These are phyloP conservation scores for Ramichloridium luteum DNA, from an alignment of 2,329 filamentous ascomycete species.

Conservation along the genomic window DNA sequence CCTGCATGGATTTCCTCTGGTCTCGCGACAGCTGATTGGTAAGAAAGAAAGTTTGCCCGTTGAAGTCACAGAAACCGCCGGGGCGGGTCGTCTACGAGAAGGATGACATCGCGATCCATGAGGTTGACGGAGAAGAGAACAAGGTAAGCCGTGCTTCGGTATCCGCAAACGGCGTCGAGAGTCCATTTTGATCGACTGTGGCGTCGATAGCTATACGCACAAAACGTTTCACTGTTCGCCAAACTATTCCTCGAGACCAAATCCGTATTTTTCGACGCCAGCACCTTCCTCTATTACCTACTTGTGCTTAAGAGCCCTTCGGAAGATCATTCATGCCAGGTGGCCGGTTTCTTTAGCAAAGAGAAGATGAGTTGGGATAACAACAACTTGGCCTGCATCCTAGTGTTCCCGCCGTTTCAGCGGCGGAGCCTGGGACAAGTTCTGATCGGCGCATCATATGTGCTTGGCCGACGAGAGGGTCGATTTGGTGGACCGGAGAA, in stretches of 20 bases:
- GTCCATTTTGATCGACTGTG: too few relatives aligned
- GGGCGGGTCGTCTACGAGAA: constrained; percentile 67
- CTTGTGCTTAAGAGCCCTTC: constrained; percentile 52
- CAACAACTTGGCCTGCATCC: constrained; percentile 92
- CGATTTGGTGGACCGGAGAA: constrained; percentile 87
- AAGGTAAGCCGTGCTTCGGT: constrained; percentile 38
- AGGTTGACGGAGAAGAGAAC: constrained; percentile 80
- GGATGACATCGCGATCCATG: constrained; percentile 75
- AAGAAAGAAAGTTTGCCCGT: constrained; percentile 32
- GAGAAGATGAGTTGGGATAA: constrained; percentile 99
- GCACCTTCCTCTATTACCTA: constrained; percentile 87
- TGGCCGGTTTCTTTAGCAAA: constrained; percentile 96
- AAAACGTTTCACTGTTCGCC: constrained; percentile 89
- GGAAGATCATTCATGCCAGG: constrained; percentile 32
- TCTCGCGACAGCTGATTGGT: constrained; percentile 9
- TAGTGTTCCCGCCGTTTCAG: constrained; percentile 93
- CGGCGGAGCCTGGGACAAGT: constrained; percentile 76
- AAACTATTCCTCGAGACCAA: constrained; percentile 98
- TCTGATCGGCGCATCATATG: constrained; percentile 87
- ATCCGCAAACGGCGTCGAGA: too few relatives aligned
- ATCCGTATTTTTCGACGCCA: constrained; percentile 94
- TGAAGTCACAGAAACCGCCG: constrained; percentile 39
- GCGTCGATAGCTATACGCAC: constrained; percentile 74
- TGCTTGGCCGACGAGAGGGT: constrained; percentile 71
- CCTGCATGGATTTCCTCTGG: background rate